These are phyloP conservation scores for Daldinia concentrica DNA, from an alignment of 495 filamentous ascomycete species.

Conservation along the genomic window DNA sequence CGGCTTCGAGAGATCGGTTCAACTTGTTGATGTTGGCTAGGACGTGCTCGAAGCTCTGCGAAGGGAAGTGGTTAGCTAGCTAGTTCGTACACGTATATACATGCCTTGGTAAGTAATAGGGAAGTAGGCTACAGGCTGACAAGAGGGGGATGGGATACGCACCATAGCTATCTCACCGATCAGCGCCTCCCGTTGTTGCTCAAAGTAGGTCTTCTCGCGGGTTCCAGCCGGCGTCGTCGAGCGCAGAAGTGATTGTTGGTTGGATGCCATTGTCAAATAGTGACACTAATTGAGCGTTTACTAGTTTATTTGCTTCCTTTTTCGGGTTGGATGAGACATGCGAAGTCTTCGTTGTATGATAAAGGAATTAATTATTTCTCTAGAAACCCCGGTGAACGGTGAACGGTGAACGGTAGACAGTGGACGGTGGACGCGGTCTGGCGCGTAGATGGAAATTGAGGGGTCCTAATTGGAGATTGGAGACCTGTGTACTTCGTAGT, in stretches of 20 bases:
- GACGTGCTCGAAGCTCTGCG: slow-evolving; percentile 87
- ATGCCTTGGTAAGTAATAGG: neutral
- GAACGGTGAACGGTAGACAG: too few species aligned
- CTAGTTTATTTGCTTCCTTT: too few species aligned
- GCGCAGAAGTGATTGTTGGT: slow-evolving; percentile 33
- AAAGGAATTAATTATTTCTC: neutral
- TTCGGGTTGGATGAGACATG: too few species aligned
- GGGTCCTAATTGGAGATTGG: neutral
- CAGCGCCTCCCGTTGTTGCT: slow-evolving; percentile 81
- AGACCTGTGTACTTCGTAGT: too few species aligned
- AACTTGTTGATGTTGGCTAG: slow-evolving; percentile 96
- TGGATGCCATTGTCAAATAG: slow-evolving; percentile 44
- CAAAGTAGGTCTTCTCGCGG: slow-evolving; percentile 68
- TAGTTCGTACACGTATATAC: neutral
- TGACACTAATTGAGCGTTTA: neutral
- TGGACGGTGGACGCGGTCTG: neutral
- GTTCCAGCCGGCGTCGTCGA: slow-evolving; percentile 45
- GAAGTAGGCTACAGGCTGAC: neutral
- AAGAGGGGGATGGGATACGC: slow-evolving; percentile 32
- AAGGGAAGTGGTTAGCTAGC: neutral
- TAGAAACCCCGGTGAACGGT: too few species aligned
- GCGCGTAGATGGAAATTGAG: neutral
- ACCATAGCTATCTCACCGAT: slow-evolving; percentile 83
- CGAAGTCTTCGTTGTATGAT: neutral
- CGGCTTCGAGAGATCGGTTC: slow-evolving; percentile 89